Evolutionary conservation across 192 early-diverging fungal species (phyloP).

Genomic region (Backusella circina): DNA sequence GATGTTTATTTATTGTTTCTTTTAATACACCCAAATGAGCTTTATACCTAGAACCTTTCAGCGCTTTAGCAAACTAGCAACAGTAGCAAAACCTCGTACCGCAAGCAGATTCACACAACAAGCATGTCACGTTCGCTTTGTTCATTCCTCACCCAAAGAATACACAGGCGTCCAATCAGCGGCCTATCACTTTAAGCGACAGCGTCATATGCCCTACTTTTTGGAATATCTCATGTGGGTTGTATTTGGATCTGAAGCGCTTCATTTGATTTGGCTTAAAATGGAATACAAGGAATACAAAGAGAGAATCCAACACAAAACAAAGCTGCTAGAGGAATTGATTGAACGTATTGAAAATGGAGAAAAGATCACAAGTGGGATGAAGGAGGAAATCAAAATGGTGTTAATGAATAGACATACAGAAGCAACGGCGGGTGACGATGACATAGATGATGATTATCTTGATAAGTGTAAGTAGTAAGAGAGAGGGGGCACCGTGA

Average conservation of each 20-base stretch:
- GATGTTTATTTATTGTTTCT: neutral
- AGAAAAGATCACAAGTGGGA: slow-evolving; percentile 1
- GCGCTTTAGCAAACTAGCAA: neutral
- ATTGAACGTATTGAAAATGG: slow-evolving; percentile 27
- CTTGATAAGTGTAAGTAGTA: slow-evolving; percentile 30
- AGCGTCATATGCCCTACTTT: slow-evolving; percentile 32
- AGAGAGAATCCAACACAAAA: slow-evolving; percentile 23
- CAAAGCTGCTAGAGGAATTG: slow-evolving; percentile 20
- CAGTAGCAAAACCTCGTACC: neutral
- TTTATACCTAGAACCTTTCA: neutral
- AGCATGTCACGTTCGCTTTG: neutral
- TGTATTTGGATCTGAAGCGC: slow-evolving; percentile 36
- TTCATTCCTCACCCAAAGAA: slow-evolving; percentile 11
- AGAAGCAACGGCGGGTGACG: neutral
- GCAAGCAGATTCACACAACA: neutral
- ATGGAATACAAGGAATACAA: slow-evolving; percentile 32
- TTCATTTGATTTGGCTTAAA: slow-evolving; percentile 40
- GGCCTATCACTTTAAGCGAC: slow-evolving; percentile 33
- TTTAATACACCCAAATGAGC: neutral
- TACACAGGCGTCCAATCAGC: slow-evolving; percentile 16
- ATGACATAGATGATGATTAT: slow-evolving; percentile 32
- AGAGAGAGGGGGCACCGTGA: too few relatives aligned
- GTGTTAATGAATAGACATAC: slow-evolving; percentile 20
- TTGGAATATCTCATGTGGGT: slow-evolving; percentile 39
- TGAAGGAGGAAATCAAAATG: slow-evolving; percentile 24